Percentiles rank a stretch among this genome's conserved stretches.
Conservation (phyloP, 129 eudicot genomes). For the Saussurea involucrata region DNA sequence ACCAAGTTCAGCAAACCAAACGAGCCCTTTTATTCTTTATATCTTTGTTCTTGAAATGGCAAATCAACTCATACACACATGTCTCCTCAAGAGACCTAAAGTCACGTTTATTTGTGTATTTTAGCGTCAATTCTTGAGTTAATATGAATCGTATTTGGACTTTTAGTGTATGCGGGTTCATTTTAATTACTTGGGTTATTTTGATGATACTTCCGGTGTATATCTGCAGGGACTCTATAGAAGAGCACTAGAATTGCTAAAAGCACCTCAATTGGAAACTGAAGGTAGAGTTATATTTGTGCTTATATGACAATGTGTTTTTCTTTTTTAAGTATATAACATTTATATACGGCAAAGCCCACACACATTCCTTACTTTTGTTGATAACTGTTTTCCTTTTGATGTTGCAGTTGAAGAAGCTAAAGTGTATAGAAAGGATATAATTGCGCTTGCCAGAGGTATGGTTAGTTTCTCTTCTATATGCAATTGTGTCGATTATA, state of each 20-base stretch:
- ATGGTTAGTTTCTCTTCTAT: slow-evolving; percentile 25
- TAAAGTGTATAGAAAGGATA: slow-evolving; percentile 48
- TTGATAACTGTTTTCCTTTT: background rate
- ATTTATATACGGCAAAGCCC: background rate
- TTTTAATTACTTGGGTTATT: background rate
- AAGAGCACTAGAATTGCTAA: slow-evolving; percentile 76
- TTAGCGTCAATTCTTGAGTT: background rate
- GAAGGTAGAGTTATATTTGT: slow-evolving; percentile 36
- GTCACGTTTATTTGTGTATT: background rate
- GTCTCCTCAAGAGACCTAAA: no score
- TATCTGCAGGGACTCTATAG: slow-evolving; percentile 79
- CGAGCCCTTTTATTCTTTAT: no score
- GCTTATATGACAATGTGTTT: background rate
- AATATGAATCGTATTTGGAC: background rate
- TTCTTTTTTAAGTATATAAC: background rate
- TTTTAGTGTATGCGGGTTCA: background rate
- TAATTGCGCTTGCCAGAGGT: slow-evolving; percentile 97
- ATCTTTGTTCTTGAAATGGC: background rate
- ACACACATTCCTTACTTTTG: no score
- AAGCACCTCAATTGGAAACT: slow-evolving; percentile 73
- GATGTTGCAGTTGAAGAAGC: slow-evolving; percentile 42
- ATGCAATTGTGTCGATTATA: background rate
- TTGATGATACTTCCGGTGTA: background rate
- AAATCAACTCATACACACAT: background rate
- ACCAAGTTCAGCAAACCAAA: no score